Conservation (phyloP, 2,329 filamentous ascomycete species). For the Epichloe aotearoae region DNA sequence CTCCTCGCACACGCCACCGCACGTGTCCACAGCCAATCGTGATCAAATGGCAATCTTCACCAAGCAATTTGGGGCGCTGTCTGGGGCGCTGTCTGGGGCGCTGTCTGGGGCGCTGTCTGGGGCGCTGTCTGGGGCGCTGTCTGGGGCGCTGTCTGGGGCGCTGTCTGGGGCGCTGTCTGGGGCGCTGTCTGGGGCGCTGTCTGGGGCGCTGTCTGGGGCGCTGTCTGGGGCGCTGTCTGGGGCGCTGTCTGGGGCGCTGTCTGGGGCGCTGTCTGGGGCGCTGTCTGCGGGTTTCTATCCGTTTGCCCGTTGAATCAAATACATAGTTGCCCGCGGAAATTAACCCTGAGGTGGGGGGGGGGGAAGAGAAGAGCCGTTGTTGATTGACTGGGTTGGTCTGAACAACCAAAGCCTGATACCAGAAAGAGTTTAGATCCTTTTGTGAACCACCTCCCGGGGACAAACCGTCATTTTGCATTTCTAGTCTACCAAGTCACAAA, state of each 20-base stretch:
- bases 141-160: neutral
- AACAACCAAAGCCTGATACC: neutral
- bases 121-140: neutral
- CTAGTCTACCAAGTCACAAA: neutral
- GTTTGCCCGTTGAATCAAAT: too few species aligned
- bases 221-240: neutral
- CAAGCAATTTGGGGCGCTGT: neutral
- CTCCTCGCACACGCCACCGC: neutral
- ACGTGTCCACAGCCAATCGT: too few species aligned
- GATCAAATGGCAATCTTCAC: too few species aligned
- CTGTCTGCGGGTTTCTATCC: neutral
- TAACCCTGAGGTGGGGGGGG: too few species aligned
- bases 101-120: neutral
- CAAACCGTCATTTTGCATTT: neutral
- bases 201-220: too few species aligned
- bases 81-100: too few species aligned
- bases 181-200: neutral
- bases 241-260: neutral
- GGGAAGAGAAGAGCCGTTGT: too few species aligned
- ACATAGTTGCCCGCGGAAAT: too few species aligned
- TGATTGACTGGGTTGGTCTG: too few species aligned
- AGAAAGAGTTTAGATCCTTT: neutral
- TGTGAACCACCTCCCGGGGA: neutral
- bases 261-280: neutral
- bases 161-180: neutral